Base-by-base conservation (phyloP, 1,284 basidiomycete species). In the Leccinum subrobustum region DNA sequence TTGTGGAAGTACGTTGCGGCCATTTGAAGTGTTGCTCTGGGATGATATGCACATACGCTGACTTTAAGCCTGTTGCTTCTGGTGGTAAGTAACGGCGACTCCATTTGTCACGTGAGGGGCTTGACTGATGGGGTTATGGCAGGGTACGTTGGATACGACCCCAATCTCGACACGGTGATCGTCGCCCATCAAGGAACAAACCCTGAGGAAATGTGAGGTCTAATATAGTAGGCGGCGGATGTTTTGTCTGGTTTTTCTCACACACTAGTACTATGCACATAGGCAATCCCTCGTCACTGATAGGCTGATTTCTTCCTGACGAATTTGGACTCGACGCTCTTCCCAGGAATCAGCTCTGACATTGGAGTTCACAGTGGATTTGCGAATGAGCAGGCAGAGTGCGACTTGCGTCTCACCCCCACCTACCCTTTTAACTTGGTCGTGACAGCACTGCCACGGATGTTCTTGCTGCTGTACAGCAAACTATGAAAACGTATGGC, bases 331-430 rank as follows among this genome's bases (percentile, higher is more conserved):
- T 56, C 81, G 0, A 72, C 75, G 0, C 74, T 88, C 14, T 91
- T 91, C 76, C 87, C 87, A 5, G 85, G 85, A 1, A 59, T 88
- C 20, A 73, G 76, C 42, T 75, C 78, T 0, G 65, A 71, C 7
- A 78, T 89, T 20, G 53, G 80, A 64, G 83, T 81, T 0, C 88
- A 91, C 68, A 70, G 69, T 37, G 87, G 88, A 7, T 91, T 90
- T 70, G 74, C 68, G 1, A 69, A 76, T 23, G 78, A 77, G 14
- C 88, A 90, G 33, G 78, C 82, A 44, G 2, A 9, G 70, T 69
- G 61, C 23, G 58, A 12, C 1, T 72, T 75, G 81, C 84, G 62
- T 54, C 75, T 60, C 11, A 9, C 20, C 29, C 18, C 11, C n/a
- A 39, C 39, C 3, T 18, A 4, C 16, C 27, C 6, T 16, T n/a